phyloP scores from a whole-genome alignment of 345 rosid genomes.

The Gossypium rotundifolium region DNA sequence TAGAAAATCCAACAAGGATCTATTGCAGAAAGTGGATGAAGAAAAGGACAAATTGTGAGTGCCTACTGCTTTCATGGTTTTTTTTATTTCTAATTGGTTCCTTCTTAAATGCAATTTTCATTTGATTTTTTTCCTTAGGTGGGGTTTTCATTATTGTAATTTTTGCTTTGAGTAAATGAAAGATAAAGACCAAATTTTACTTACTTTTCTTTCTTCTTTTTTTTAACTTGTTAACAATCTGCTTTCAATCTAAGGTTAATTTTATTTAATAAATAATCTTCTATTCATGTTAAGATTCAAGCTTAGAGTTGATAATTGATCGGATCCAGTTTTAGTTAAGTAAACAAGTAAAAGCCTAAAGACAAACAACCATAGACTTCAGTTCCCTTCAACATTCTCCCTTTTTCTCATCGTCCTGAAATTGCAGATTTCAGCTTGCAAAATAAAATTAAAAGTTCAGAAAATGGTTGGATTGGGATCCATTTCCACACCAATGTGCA shows the following conservation, averaged over 20 bases:
- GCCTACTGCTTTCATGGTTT: not conserved
- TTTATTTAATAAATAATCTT: no score
- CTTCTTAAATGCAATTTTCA: not conserved
- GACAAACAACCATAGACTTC: not conserved
- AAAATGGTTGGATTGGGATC: constrained; percentile 22
- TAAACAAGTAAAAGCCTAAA: not conserved
- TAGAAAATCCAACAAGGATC: not conserved
- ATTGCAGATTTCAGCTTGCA: not conserved
- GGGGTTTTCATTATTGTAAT: not conserved
- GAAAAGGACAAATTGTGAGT: not conserved
- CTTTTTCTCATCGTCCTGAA: not conserved
- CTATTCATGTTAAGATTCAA: no score
- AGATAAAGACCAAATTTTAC: not conserved
- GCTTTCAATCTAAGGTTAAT: no score
- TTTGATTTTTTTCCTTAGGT: not conserved
- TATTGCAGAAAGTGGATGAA: not conserved
- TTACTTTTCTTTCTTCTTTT: no score
- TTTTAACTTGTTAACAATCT: no score
- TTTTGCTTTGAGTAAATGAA: not conserved
- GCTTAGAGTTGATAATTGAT: not conserved
- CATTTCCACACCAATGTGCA: constrained; percentile 25
- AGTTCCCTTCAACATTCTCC: not conserved
- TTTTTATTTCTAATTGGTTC: not conserved
- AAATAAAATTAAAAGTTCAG: not conserved
- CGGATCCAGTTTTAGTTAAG: not conserved